Base-by-base conservation (phyloP, 192 early-diverging fungal species). In the Coemansia sp. region DNA sequence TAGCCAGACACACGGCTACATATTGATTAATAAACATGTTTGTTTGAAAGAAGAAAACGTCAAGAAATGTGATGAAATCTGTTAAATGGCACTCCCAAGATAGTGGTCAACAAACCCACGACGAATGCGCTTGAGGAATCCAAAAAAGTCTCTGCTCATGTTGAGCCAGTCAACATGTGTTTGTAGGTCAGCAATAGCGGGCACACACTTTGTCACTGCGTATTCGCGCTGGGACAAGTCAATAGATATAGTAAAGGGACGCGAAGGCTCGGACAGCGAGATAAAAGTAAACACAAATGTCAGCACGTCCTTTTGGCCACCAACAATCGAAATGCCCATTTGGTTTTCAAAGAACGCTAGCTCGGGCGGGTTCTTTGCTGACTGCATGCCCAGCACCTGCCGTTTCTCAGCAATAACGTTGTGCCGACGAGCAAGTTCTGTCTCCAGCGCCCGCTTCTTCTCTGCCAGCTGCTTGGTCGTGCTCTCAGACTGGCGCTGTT, bases 261-360 rank as follows among this genome's bases (percentile, higher is more conserved):
- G 69, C 14, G 54, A 43, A 1, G 79, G 79, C 22, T 90, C 84
- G 7, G 72, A 63, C 13, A 85, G 66, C 52, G 82, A 84, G 37
- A 92, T 87, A 50, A 84, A 80, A 4, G 88, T 89, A 54, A 88
- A 92, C 2, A 84, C 71, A 72, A 90, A 90, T 14, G 75, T 78
- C 58, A 91, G 82, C 16, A 83, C 57, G 41, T 88, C 84, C 39
- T 65, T 78, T 73, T 63, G 35, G 13, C 62, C 79, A 14, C 66
- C 51, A 19, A 52, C 43, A 53, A 90, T 79, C 0, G 84, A 61
- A 4, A 90, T 67, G 12, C 82, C 79, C 43, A 86, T 71, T 41
- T 62, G 69, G 14, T 71, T 66, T 53, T 83, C 67, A 57, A 82
- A 90, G 57, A 82, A 84, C 39, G 80, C 71, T 4, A 88, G 59